Conservation (phyloP, 176 grass and related monocot species). For the Thinopyrum elongatum region DNA sequence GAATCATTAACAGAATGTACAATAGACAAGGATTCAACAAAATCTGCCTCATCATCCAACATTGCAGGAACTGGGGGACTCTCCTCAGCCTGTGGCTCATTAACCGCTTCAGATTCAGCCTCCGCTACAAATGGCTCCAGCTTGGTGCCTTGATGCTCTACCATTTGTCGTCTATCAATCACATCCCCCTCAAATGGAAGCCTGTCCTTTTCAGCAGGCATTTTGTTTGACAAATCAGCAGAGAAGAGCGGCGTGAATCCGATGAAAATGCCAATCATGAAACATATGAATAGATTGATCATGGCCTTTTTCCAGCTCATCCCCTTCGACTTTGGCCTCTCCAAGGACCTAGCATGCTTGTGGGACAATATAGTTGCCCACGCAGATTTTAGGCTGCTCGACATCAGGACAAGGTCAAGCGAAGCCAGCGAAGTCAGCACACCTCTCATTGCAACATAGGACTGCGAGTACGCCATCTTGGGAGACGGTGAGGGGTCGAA, state of each 20-base stretch:
- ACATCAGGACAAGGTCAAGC: slow-evolving; percentile 47
- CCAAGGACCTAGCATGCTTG: slow-evolving; percentile 53
- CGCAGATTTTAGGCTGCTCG: slow-evolving; percentile 50
- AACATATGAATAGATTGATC: slow-evolving; percentile 56
- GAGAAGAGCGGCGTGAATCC: slow-evolving; percentile 80
- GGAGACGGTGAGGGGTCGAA: slow-evolving; percentile 65
- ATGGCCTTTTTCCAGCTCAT: slow-evolving; percentile 64
- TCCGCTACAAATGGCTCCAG: slow-evolving; percentile 36
- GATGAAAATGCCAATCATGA: slow-evolving; percentile 68
- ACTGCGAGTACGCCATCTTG: slow-evolving; percentile 79
- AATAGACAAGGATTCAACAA: slow-evolving; percentile 30
- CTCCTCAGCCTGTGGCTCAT: slow-evolving; percentile 32
- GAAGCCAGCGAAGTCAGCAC: slow-evolving; percentile 55
- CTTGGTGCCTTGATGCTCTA: slow-evolving; percentile 27
- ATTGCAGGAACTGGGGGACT: slow-evolving; percentile 45
- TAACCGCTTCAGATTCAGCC: slow-evolving; percentile 29
- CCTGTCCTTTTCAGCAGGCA: slow-evolving; percentile 40
- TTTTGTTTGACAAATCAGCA: slow-evolving; percentile 58
- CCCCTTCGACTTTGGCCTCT: slow-evolving; percentile 68
- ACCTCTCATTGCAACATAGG: slow-evolving; percentile 65
- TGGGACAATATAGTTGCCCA: slow-evolving; percentile 56
- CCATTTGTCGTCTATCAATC: slow-evolving; percentile 33
- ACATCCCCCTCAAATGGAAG: slow-evolving; percentile 46
- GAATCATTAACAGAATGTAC: slow-evolving; percentile 30
- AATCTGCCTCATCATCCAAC: slow-evolving; percentile 52